Evolutionary conservation across 176 grass and related monocot species (phyloP), one percentile per base, ranked within the genome.

Genomic region (Carex littledalei): DNA sequence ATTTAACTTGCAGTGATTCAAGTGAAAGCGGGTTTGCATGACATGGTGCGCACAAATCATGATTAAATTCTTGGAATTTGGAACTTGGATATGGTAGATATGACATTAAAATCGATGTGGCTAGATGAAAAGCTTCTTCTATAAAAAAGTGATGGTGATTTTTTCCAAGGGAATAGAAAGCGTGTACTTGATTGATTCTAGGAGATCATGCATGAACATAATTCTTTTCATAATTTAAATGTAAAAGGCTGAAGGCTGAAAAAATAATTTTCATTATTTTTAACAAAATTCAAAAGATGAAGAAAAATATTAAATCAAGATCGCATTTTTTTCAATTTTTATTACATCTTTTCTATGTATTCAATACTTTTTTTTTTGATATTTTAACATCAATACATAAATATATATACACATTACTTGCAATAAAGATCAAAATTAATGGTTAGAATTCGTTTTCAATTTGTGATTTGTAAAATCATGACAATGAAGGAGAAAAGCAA

Each of bases 41-140:
- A 78, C 50, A 78, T 78, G 73, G 21, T 31, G 73, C 12, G 50
- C 73, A 78, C 49, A 75, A 75, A 78, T 31, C 24, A 56, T 78
- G 32, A 55, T 55, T 77, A 4, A 16, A 53, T 31, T 77, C 50
- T 78, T 32, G 73, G 24, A 78, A 24, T 29, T 56, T 49, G 73
- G 49, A 78, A 78, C 3, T 56, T 78, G 73, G 50, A 26, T 56
- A 78, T 55, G 13, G 5, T 78, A 32, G 6, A 49, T 22, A 8
- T 17, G 49, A 31, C 21, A 31, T 17, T 24, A 31, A 56, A 78
- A 78, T 56, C 73, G 9, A 78, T 78, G 73, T 56, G 49, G 73
- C 52, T 55, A 78, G 49, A 78, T 78, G 73, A 78, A 55, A 78
- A 78, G 73, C 21, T 56, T 78, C 73, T 32, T 1, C 22, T 17